Base-by-base conservation (phyloP, 768 basidiomycete species). In the Panus rudis region DNA sequence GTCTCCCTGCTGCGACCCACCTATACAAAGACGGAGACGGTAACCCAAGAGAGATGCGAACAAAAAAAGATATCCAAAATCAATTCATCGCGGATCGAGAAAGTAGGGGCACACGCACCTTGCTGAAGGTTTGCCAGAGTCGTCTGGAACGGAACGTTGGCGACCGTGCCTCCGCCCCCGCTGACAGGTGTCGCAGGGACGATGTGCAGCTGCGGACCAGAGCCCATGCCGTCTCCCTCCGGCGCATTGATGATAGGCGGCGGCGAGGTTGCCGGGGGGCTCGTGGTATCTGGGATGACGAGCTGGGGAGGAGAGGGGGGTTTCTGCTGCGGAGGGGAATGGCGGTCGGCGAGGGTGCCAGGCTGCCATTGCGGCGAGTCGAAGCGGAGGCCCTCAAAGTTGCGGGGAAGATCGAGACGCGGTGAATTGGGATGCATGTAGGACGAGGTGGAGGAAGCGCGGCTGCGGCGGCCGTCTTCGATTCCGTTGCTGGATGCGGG, bases 171-270 rank as follows among this genome's bases (percentile, higher is more conserved):
- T 26, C 66, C 78, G 17, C 76, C 79, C 33, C 79, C 81, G 47
- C 74, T 76, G 43, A 91, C 71, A 6, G 88, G 88, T 3, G 88
- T 91, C 17, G 87, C 84, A 31, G 88, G 88, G 6, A 89, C 85
- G 48, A 91, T 81, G 55, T 87, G 78, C 47, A 91, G 71, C 40
- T 73, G 74, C 1, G 83, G 85, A 0, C 81, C 78, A 14, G 65
- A 63, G 7, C 64, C 58, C 39, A 67, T 62, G 27, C 73, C 75
- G 42, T 73, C 72, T 31, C 75, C 80, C 3, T 76, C 73, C 2
- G 80, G 81, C 11, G 79, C 79, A 40, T 79, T 79, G 52, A 81
- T 81, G 53, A 65, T 70, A 33, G 71, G 79, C 27, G n/a, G n/a
- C n/a, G 57, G 71, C 7, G 79, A 55, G 24, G 62, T 58, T 20